Base-by-base conservation (phyloP, 1,139 yeast species). In the Meyerozyma carpophila region DNA sequence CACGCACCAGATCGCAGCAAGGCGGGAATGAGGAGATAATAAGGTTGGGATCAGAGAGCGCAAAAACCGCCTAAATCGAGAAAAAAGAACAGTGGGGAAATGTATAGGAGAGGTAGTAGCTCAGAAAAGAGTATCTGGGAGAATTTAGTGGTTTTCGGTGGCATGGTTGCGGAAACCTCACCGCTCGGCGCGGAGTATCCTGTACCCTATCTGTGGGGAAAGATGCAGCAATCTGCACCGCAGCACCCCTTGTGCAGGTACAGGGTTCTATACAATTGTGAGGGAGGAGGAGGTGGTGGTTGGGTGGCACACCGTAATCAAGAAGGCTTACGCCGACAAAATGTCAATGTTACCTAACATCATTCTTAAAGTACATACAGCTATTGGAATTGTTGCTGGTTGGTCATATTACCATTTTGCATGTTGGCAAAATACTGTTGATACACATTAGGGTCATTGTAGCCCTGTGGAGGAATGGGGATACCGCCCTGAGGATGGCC, bases 351-450 rank as follows among this genome's bases (percentile, higher is more conserved):
- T 31, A 31, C 34, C 34, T 31, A 31, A 31, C 16, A n/a, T 34
- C 21, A 20, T 34, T 32, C 36, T 34, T 34, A 34, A 34, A 34
- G 37, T 34, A 34, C 37, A 34, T 20, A 34, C 26, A 34, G 37
- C 26, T 37, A 25, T 16, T 34, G 37, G 14, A 34, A 34, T 14
- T 28, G 41, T 13, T 34, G 37, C 26, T 34, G 37, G 37, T 34
- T 34, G 37, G 25, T 21, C 37, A 34, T 68, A 66, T 53, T 69
- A 74, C 53, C 70, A 75, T 41, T 70, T 55, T 75, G 79, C 63
- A 77, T 74, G 55, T 74, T 79, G 52, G 78, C 74, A 58, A 79
- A 81, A 59, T 79, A 80, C 51, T 78, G 82, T 58, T 79, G 82
- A 54, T 78, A 77, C 42, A 74, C 81, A 44, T 75, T 75, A n/a